phyloP scores from a whole-genome alignment of 371 early-diverging fungal genomes.

The Nematocida ausubeli region DNA sequence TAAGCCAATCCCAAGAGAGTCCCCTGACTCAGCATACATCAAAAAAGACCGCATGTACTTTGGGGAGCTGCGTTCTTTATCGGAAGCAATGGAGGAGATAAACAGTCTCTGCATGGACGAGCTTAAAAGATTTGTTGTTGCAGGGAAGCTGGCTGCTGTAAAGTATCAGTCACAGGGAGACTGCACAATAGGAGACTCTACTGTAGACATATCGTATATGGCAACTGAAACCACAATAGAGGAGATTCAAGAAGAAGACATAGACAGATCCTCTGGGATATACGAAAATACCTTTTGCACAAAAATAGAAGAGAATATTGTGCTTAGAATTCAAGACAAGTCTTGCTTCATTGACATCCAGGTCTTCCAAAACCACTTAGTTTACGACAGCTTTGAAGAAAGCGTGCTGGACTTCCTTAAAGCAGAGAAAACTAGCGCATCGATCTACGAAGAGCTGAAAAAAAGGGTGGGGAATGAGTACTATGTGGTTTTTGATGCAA shows the following conservation, averaged over 20 bases:
- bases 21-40: conserved; percentile 37
- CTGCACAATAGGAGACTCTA: neutral
- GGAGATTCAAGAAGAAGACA: neutral
- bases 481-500: conserved; percentile 57
- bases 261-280: neutral
- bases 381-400: neutral
- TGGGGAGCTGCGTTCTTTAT: neutral
- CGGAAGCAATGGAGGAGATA: neutral
- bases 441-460: conserved; percentile 21
- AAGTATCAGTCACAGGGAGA: conserved; percentile 5
- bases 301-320: conserved; percentile 22
- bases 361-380: conserved; percentile 41
- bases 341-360: conserved; percentile 10
- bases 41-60: conserved; percentile 31
- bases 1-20: conserved; percentile 20
- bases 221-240: conserved; percentile 10
- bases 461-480: conserved; percentile 23
- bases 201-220: conserved; percentile 32
- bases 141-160: conserved; percentile 4
- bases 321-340: conserved; percentile 8
- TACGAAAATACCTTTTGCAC: neutral
- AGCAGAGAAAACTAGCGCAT: neutral
- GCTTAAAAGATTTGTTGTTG: conserved; percentile 7
- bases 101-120: conserved; percentile 31
- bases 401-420: conserved; percentile 42